These are phyloP conservation scores for Tetracladium marchalianum DNA, from an alignment of 495 filamentous ascomycete species.

Conservation along the genomic window DNA sequence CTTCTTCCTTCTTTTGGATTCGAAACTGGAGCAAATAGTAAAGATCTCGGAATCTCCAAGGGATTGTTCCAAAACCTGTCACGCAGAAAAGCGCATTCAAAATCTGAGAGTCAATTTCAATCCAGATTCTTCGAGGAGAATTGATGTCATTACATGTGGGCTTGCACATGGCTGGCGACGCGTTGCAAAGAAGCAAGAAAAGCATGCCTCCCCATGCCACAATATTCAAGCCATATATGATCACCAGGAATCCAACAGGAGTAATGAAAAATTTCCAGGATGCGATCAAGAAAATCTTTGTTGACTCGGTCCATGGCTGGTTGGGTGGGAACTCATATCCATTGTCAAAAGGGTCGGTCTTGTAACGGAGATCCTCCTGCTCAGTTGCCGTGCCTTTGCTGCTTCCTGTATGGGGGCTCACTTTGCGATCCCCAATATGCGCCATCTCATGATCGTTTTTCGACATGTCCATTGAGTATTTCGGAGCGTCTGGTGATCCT, in stretches of 20 bases:
- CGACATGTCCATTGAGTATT: not conserved
- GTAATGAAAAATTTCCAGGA: constrained; percentile 53
- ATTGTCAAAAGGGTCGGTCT: constrained; percentile 30
- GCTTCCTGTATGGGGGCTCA: too few relatives aligned
- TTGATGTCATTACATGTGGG: constrained; percentile 64
- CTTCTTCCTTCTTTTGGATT: constrained; percentile 37
- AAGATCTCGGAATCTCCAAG: constrained; percentile 76
- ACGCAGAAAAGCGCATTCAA: constrained; percentile 81
- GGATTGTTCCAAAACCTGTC: constrained; percentile 72
- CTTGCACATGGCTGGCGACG: constrained; percentile 68
- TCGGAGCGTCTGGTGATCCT: not conserved
- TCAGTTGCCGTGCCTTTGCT: not conserved
- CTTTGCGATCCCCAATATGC: too few relatives aligned
- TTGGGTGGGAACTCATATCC: constrained; percentile 65
- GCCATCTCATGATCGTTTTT: too few relatives aligned
- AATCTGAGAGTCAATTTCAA: constrained; percentile 78
- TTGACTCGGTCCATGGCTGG: constrained; percentile 43
- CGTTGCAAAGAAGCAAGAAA: constrained; percentile 71
- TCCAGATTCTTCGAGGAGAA: constrained; percentile 66
- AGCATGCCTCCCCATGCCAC: constrained; percentile 89
- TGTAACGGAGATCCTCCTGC: not conserved
- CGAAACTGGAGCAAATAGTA: constrained; percentile 61
- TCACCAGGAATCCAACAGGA: constrained; percentile 62
- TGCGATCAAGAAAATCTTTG: constrained; percentile 42
- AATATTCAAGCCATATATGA: constrained; percentile 69